Percentiles rank a stretch among this genome's conserved stretches.
These are phyloP conservation scores for Luzula sylvatica DNA, from an alignment of 176 grass and related monocot species.

Conservation along the genomic window DNA sequence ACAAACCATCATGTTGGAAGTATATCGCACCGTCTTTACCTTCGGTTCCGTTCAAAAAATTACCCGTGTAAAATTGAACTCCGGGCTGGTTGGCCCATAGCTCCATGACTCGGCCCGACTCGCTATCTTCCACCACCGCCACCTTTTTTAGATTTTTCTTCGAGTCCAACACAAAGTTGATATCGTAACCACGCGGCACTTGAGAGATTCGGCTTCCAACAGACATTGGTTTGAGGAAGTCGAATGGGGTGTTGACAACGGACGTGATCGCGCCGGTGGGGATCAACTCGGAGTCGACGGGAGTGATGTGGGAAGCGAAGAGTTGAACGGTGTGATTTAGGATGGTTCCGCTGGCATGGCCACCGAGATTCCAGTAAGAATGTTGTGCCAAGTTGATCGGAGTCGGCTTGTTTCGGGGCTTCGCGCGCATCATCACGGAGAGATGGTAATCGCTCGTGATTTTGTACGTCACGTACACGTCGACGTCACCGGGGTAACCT, in stretches of 20 bases:
- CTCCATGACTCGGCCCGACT: conserved; percentile 62
- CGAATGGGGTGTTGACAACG: conserved; percentile 53
- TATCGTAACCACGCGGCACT: conserved; percentile 48
- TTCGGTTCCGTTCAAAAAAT: conserved; percentile 42
- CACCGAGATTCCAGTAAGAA: conserved; percentile 82
- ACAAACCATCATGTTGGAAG: conserved; percentile 37
- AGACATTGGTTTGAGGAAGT: conserved; percentile 29
- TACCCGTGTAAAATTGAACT: conserved; percentile 70
- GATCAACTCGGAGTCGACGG: conserved; percentile 47
- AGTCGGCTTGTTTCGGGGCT: conserved; percentile 41
- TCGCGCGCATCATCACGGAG: conserved; percentile 61
- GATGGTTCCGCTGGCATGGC: conserved; percentile 38
- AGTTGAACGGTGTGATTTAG: conserved; percentile 51
- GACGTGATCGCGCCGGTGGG: conserved; percentile 44
- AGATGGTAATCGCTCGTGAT: conserved; percentile 55
- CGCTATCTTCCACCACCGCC: conserved; percentile 42
- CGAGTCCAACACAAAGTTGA: conserved; percentile 71
- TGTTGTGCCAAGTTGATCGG: conserved; percentile 83
- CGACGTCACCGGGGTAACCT: conserved; percentile 60
- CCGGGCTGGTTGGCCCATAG: conserved; percentile 67
- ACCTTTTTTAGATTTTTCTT: conserved; percentile 46
- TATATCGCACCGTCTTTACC: conserved; percentile 54
- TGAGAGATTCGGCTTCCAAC: conserved; percentile 26
- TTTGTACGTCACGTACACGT: conserved; percentile 82
- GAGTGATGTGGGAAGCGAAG: conserved; percentile 38